Conservation (phyloP, 139 green algal genomes). For the Coccomyxa sp. region DNA sequence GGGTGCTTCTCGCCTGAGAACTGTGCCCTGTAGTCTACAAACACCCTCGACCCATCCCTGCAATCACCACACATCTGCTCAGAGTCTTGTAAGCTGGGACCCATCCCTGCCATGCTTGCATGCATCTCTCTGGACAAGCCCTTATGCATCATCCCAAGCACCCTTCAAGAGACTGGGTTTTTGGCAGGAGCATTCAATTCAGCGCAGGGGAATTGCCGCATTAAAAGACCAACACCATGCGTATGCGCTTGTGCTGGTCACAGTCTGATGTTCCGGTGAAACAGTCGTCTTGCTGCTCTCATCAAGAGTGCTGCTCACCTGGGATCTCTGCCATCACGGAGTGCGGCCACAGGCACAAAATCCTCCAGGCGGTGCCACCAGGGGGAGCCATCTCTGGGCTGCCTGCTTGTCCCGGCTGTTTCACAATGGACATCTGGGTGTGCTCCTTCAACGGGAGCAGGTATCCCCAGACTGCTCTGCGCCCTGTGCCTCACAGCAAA, state of each 20-base stretch:
- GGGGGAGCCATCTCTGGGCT: no score
- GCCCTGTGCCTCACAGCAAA: no score
- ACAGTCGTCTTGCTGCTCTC: neutral
- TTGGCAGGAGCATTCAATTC: neutral
- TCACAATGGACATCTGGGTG: no score
- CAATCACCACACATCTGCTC: neutral
- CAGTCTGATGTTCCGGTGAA: neutral
- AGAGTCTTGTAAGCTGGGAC: neutral
- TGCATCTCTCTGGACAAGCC: neutral
- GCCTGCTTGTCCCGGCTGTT: no score
- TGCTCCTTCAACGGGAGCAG: no score
- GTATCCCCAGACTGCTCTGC: no score
- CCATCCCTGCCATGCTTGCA: neutral
- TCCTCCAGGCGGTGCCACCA: slow-evolving; percentile 6
- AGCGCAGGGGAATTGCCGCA: neutral
- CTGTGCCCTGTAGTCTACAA: neutral
- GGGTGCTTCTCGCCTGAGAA: neutral
- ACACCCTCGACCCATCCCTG: neutral
- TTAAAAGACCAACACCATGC: neutral
- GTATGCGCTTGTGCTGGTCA: neutral
- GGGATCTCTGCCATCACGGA: slow-evolving; percentile 2
- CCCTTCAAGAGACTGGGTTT: neutral
- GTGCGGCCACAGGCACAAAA: slow-evolving; percentile 6
- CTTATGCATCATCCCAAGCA: neutral
- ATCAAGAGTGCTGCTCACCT: neutral